Conservation (phyloP, 305 asterid species). For the Fraxinus ornus region DNA sequence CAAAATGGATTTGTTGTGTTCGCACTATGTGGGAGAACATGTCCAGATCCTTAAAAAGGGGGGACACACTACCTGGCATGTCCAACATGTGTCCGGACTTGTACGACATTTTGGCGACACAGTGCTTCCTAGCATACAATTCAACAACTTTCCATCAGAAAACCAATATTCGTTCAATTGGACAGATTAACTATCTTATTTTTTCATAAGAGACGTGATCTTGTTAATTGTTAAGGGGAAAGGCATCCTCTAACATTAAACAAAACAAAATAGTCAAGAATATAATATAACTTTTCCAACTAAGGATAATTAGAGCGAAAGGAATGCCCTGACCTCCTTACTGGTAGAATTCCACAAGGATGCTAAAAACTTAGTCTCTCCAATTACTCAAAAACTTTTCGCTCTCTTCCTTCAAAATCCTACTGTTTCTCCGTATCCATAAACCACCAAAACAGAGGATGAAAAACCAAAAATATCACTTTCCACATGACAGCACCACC, state of each 20-base stretch:
- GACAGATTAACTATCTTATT: neutral
- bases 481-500: neutral
- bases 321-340: neutral
- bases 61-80: neutral
- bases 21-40: neutral
- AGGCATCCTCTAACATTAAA: neutral
- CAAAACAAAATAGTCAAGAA: neutral
- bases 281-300: neutral
- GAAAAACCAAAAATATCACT: neutral
- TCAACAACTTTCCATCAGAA: conserved; percentile 3
- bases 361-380: neutral
- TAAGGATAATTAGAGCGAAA: neutral
- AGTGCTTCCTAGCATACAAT: conserved; percentile 5
- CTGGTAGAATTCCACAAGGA: neutral
- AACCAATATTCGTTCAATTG: neutral
- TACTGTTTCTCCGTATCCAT: neutral
- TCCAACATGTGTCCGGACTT: neutral
- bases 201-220: neutral
- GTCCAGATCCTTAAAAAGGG: neutral
- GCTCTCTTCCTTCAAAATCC: neutral
- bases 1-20: neutral
- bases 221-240: neutral
- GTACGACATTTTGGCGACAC: neutral
- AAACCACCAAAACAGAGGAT: neutral
- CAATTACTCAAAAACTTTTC: neutral